Evolutionary conservation across 352 stramenopile genomes (phyloP), one percentile per base, ranked within the genome.

Genomic region (Phytophthora foliorum): DNA sequence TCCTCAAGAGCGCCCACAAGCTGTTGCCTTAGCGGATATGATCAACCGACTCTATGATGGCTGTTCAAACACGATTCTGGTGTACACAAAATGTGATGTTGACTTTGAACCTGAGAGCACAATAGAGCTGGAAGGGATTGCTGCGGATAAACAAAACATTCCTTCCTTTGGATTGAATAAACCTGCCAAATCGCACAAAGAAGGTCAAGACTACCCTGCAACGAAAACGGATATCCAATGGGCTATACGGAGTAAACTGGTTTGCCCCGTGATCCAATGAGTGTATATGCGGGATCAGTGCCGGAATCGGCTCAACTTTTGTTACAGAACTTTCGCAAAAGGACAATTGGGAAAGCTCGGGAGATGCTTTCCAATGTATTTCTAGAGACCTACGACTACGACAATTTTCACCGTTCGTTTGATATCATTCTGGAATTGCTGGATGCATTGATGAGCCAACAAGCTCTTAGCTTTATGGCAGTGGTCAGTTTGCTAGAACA

Each of bases 81-180:
- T 67, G 10, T 49, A 60, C 49, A 60, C 52, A 9, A 67, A 67
- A 34, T 67, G 59, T 10, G 49, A 60, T 32, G 5, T 10, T 11
- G 58, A 66, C 16, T 66, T 66, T 34, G 44, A 58, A 8, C 38
- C 58, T 16, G 21, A 56, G 10, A 42, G 11, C 14, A 53, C 48
- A 8, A 21, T 5, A 17, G 16, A 34, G 3, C 7, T 57, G 11
- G 36, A 65, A 22, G 45, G 36, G n/a, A 52, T 66, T 34, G 11
- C 11, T 8, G 3, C 24, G 6, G 25, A 58, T 1, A 58, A 52
- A 8, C 14, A 34, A 8, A 16, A 11, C 3, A 58, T 66, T 45
- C 29, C 58, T 19, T 38, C 38, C 7, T 67, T 54, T 39, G n/a
- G 45, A 7, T 32, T 67, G 17, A 17, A 4, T 4, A 60, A 45